These are phyloP conservation scores for Boletus reticulatus DNA, from an alignment of 768 basidiomycete genomes.

Conservation along the genomic window DNA sequence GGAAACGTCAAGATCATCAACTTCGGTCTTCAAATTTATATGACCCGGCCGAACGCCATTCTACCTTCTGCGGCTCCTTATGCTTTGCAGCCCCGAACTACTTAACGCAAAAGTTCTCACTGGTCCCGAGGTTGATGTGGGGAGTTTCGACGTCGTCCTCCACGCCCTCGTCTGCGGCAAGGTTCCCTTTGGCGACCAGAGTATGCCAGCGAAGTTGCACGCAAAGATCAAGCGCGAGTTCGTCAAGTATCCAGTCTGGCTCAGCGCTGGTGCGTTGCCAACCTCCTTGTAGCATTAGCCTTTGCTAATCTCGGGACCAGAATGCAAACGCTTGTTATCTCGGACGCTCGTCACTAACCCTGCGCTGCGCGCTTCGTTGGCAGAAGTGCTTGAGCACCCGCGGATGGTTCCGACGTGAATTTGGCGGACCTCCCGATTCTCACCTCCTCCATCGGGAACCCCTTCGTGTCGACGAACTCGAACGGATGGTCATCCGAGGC, in stretches of 20 bases:
- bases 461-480: too few relatives aligned
- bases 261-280: slow-evolving; percentile 72
- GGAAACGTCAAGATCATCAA: slow-evolving; percentile 99
- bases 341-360: slow-evolving; percentile 98
- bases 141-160: slow-evolving; percentile 98
- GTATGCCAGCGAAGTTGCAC: slow-evolving; percentile 98
- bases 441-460: slow-evolving; percentile 91
- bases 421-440: slow-evolving; percentile 71
- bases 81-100: slow-evolving; percentile 97
- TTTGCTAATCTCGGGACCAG: slow-evolving; percentile 39
- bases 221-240: slow-evolving; percentile 98
- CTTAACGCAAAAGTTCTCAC: slow-evolving; percentile 96
- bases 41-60: slow-evolving; percentile 75
- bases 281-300: background rate
- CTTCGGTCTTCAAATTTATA: slow-evolving; percentile 98
- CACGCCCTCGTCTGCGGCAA: slow-evolving; percentile 98
- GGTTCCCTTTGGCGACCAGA: slow-evolving; percentile 98
- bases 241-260: slow-evolving; percentile 97
- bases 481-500: slow-evolving; percentile 74
- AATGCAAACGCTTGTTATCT: slow-evolving; percentile 91
- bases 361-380: slow-evolving; percentile 72
- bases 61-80: slow-evolving; percentile 95
- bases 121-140: slow-evolving; percentile 97
- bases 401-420: slow-evolving; percentile 96
- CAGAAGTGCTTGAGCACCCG: slow-evolving; percentile 84